Evolutionary conservation across 176 grass and related monocot genomes (phyloP), one percentile per base, ranked within the genome.

Genomic region (Carex cristatella): DNA sequence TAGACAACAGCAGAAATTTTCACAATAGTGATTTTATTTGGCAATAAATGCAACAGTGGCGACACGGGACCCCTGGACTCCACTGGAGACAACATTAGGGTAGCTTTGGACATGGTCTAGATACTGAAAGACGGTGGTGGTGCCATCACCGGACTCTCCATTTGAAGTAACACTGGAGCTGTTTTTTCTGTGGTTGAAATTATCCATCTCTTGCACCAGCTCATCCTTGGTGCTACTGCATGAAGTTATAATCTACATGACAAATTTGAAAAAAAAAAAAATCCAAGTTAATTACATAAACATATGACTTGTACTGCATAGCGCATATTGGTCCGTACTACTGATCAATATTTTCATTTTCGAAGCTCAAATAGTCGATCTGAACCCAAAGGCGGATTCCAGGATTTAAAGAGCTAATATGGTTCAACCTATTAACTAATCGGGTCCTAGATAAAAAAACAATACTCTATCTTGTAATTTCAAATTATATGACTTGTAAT

Each of bases 151-250:
- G 80, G 59, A 76, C 65, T 58, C 86, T 81, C 86, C 62, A 56
- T 87, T 92, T 51, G 75, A 1, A 48, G 65, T 33, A 66, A 86
- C 84, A 49, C 49, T 74, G 1, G 9, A 66, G 80, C 23, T 81
- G 81, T 62, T 48, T 83, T 84, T 92, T 69, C 67, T 88, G 19
- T 81, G 86, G 35, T 80, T 92, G 61, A 98, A 94, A 38, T 85
- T 89, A 30, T 95, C 95, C 83, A 94, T 87, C 81, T 98, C 93
- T 86, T 90, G 88, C 65, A 93, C 68, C 86, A 98, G 82, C 74
- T 98, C 95, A 79, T 94, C 91, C 76, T 90, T 98, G 49, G 91
- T 98, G 87, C 89, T 90, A 65, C 94, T 98, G 69, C 95, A 98
- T 9, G 93, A 95, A 44, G 95, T 98, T 71, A 98, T 83, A 19